Base-by-base conservation (phyloP, 2,329 filamentous ascomycete species). In the Rhynchosporium secalis region DNA sequence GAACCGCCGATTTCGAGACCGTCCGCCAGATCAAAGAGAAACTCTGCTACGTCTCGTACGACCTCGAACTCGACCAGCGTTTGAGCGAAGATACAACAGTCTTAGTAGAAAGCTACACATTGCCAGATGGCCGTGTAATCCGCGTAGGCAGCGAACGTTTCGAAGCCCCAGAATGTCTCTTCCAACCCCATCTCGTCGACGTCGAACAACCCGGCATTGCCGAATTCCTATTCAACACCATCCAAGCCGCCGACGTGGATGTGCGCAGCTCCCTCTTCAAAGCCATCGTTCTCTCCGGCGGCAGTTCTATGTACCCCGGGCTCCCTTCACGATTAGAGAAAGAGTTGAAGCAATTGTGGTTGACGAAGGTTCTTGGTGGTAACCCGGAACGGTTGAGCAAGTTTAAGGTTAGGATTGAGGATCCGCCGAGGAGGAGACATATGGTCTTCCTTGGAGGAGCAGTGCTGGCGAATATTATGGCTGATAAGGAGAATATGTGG, bases 1-100 rank as follows among this genome's bases (percentile, higher is more conserved):
- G 95, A 76, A 99, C 95, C 12, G 95, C 95, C 75, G 95, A 99
- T 77, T 99, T 99, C 77, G 95, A 99, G 79, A 99, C 95, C 3
- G 95, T 99, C 61, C 90, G 95, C 66, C 94, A 98, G 77, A 98
- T 99, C 81, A 99, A 99, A 81, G 95, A 99, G 83, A 99, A 99
- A 83, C 89, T 99, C 57, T 98, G 95, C 83, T 99, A 99, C 76
- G 94, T 99, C 62, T 97, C 93, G 12, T 99, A 98, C 81, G 95
- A 99, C 76, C 85, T 99, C 62, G 92, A 96, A 78, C 83, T 99
- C 60, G 95, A 99, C 81, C 93, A 98, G 80, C 88, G 91, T 70
- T 86, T 99, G 67, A 96, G 91, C 73, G 95, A 99, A 79, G 95
- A 99, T 72, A 99, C 95, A 15, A 99, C 95, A 1, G 92, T 97